A percentile compares a stretch with the other conserved stretches of the same genome.
Conservation (phyloP, 805 yeast species). For the Schizosaccharomyces lindneri region DNA sequence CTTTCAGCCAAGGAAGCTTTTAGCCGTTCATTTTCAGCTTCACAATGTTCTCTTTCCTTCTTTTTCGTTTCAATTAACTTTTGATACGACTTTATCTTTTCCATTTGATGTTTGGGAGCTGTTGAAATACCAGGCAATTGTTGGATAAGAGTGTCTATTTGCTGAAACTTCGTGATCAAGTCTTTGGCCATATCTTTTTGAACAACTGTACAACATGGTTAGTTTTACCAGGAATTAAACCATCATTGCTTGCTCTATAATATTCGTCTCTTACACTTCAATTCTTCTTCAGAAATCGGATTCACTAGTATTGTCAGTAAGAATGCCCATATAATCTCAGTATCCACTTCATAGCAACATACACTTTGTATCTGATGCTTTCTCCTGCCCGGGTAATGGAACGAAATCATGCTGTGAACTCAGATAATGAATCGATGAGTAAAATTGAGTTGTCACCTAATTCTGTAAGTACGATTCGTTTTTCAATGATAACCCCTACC, state of each 20-base stretch:
- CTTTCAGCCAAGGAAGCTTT: background rate
- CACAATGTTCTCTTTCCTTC: background rate
- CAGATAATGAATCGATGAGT: constrained; percentile 6
- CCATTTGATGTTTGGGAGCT: constrained; percentile 45
- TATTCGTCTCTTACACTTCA: background rate
- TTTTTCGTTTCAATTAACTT: constrained; percentile 16
- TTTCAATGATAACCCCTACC: background rate
- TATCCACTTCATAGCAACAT: constrained; percentile 9
- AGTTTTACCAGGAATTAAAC: background rate
- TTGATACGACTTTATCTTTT: constrained; percentile 34
- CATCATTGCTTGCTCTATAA: too few relatives aligned
- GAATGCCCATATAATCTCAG: constrained; percentile 9
- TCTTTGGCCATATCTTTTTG: constrained; percentile 58
- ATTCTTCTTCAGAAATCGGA: background rate
- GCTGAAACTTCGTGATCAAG: constrained; percentile 60
- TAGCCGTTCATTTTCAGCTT: background rate
- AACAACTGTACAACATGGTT: constrained; percentile 12
- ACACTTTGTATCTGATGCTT: constrained; percentile 38
- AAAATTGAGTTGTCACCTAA: constrained; percentile 6
- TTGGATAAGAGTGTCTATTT: constrained; percentile 60
- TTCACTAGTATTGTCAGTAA: constrained; percentile 2
- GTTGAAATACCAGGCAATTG: constrained; percentile 81
- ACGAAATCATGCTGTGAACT: constrained; percentile 29
- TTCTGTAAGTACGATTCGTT: background rate
- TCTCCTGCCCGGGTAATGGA: constrained; percentile 26